A percentile compares a stretch with the other conserved stretches of the same genome.
Conservation (phyloP, 139 green algal species). For the Volvox reticuliferus region DNA sequence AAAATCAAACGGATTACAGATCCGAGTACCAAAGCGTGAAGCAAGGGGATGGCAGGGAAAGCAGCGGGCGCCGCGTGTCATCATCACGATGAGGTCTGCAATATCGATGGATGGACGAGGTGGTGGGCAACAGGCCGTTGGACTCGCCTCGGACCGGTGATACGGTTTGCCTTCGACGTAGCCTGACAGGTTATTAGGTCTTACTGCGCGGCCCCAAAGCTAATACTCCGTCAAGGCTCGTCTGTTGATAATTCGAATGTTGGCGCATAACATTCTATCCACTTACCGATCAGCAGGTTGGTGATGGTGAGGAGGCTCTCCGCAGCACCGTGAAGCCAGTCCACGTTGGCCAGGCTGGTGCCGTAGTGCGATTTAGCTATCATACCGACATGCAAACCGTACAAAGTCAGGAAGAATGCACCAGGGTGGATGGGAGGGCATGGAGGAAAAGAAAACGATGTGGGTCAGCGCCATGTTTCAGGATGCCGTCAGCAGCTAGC, state of each 20-base stretch:
- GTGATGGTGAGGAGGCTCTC: constrained; percentile 97
- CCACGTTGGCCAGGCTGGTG: constrained; percentile 93
- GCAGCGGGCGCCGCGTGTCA: no score
- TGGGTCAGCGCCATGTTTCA: no score
- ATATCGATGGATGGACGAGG: no score
- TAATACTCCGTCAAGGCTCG: not conserved
- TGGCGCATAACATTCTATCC: not conserved
- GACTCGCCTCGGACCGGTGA: not conserved
- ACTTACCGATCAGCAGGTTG: constrained; percentile 93
- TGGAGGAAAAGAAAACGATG: no score
- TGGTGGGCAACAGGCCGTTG: no score
- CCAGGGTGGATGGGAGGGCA: no score
- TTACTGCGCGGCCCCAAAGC: not conserved
- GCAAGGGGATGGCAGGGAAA: no score
- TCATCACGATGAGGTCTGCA: no score
- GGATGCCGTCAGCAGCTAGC: no score
- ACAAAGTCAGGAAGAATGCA: no score
- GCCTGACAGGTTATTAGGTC: not conserved
- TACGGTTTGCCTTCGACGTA: not conserved
- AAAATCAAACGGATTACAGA: not conserved
- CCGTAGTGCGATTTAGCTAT: constrained; percentile 91
- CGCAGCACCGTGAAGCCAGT: constrained; percentile 96
- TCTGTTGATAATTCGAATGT: not conserved
- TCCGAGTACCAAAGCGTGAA: no score
- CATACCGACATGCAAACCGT: not conserved